Percentiles rank a stretch among this genome's conserved stretches.
These are phyloP conservation scores for Gnetum montanum DNA, from an alignment of 75 land plant genomes.

Conservation along the genomic window DNA sequence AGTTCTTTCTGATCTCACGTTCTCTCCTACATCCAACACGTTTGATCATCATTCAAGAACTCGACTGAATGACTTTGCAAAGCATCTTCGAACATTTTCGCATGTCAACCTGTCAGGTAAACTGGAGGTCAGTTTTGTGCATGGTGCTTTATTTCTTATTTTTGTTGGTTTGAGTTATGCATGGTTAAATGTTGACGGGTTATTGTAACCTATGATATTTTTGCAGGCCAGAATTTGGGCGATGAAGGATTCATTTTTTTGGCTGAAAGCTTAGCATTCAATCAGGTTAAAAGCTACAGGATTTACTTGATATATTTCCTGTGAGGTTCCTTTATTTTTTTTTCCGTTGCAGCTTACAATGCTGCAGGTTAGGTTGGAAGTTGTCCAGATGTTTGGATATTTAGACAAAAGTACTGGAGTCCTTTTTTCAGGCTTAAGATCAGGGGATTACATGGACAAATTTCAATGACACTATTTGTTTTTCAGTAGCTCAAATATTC, in stretches of 20 bases:
- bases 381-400: too few species aligned
- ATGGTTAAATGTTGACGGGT: not conserved
- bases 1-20: slow-evolving; percentile 21
- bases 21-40: slow-evolving; percentile 37
- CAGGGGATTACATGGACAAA: too few species aligned
- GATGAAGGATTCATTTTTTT: slow-evolving; percentile 92
- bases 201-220: not conserved
- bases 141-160: not conserved
- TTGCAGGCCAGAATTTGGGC: slow-evolving; percentile 81
- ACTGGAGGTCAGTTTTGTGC: not conserved
- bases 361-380: not conserved
- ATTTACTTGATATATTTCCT: too few species aligned
- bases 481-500: too few species aligned
- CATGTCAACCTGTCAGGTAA: slow-evolving; percentile 85
- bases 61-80: slow-evolving; percentile 78
- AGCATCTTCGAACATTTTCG: slow-evolving; percentile 63
- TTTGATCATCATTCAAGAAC: slow-evolving; percentile 47
- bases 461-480: too few species aligned
- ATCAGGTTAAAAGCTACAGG: too few species aligned
- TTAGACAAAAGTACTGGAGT: too few species aligned
- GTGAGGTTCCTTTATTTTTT: not conserved
- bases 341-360: too few species aligned
- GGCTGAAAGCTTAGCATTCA: slow-evolving; percentile 84
- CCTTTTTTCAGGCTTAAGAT: too few species aligned
- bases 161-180: not conserved